Evolutionary conservation across 352 stramenopile species (phyloP).

Genomic region (Peronospora destructor): DNA sequence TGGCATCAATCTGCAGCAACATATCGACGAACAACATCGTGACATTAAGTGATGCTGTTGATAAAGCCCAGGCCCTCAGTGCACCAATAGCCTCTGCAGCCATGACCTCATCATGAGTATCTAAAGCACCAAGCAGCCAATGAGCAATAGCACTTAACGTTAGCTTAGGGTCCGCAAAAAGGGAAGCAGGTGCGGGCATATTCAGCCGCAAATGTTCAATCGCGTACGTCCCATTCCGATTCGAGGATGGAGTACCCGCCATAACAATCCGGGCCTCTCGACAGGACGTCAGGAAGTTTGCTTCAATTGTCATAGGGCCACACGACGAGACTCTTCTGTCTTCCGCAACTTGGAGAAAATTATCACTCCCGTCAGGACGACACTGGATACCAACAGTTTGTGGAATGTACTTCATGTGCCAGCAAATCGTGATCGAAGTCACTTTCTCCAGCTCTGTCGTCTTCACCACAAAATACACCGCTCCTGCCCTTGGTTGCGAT

Average conservation of each 20-base stretch:
- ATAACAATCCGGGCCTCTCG: conserved; percentile 56
- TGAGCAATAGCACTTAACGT: conserved; percentile 51
- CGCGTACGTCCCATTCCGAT: conserved; percentile 62
- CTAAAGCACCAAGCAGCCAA: conserved; percentile 54
- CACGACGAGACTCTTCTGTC: conserved; percentile 15
- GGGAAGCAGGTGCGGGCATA: conserved; percentile 40
- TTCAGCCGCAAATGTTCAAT: conserved; percentile 65
- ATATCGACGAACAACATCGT: conserved; percentile 70
- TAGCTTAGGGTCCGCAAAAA: conserved; percentile 56
- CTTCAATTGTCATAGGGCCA: conserved; percentile 32
- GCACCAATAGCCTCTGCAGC: conserved; percentile 54
- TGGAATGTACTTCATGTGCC: conserved; percentile 62
- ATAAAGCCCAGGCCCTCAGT: conserved; percentile 64
- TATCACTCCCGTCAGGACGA: conserved; percentile 28
- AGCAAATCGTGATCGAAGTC: conserved; percentile 58
- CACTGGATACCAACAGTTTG: conserved; percentile 55
- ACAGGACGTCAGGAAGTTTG: conserved; percentile 36
- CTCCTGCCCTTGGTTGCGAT: conserved; percentile 44
- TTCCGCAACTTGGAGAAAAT: conserved; percentile 39
- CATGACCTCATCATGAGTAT: conserved; percentile 44
- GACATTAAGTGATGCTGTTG: conserved; percentile 66
- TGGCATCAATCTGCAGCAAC: conserved; percentile 29
- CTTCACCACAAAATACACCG: conserved; percentile 46
- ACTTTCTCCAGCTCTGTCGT: conserved; percentile 34
- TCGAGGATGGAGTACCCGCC: conserved; percentile 48